Conservation (phyloP, 192 early-diverging fungal species). For the Phycomyces nitens region DNA sequence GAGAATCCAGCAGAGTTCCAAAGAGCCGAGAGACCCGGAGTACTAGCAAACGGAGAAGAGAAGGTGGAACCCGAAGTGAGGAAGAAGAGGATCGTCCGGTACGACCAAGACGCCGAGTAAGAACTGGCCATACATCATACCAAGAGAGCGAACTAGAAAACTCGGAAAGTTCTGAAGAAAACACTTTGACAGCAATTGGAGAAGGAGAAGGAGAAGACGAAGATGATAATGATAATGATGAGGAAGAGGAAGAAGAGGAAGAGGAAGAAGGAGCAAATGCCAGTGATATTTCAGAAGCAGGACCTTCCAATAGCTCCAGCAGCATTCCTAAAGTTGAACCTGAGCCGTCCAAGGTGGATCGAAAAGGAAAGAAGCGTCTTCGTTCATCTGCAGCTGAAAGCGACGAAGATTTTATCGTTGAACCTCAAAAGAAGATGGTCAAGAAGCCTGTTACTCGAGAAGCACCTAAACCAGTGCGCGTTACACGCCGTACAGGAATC, state of each 20-base stretch:
- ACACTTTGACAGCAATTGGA: background rate
- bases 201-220: conserved; percentile 11
- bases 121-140: conserved; percentile 6
- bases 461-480: background rate
- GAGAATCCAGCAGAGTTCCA: conserved; percentile 8
- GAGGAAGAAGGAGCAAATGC: background rate
- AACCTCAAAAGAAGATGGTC: background rate
- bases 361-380: conserved; percentile 21
- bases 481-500: background rate
- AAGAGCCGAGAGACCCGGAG: conserved; percentile 34
- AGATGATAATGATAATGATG: background rate
- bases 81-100: conserved; percentile 27
- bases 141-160: conserved; percentile 23
- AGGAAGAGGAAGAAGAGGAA: conserved; percentile 11
- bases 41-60: conserved; percentile 22
- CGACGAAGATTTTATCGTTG: conserved; percentile 13
- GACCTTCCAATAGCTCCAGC: background rate
- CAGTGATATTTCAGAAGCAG: conserved; percentile 15
- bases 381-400: background rate
- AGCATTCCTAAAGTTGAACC: background rate
- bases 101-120: conserved; percentile 13
- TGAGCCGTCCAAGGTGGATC: background rate
- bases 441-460: background rate
- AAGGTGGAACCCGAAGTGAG: background rate
- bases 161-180: background rate